phyloP scores from a whole-genome alignment of 768 basidiomycete species.

The Agrocybe praecox region DNA sequence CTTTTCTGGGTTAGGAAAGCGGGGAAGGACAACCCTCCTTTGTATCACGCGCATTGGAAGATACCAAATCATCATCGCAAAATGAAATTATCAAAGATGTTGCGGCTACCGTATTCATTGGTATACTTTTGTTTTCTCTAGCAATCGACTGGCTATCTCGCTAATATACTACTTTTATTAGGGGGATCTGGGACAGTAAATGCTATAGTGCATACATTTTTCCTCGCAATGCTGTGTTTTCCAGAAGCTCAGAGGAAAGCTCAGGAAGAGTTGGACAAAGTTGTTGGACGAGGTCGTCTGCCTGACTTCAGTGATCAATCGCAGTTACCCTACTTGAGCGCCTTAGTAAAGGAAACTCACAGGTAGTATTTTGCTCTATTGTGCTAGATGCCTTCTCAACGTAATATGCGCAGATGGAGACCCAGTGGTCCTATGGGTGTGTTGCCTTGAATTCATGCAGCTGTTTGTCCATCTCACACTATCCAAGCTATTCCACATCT shows the following conservation, averaged over 20 bases:
- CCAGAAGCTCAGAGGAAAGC: slow-evolving; percentile 40
- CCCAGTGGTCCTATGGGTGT: slow-evolving; percentile 30
- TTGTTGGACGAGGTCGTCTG: slow-evolving; percentile 37
- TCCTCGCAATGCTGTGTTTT: slow-evolving; percentile 41
- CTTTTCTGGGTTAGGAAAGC: slow-evolving; percentile 6
- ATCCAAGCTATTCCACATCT: slow-evolving; percentile 33
- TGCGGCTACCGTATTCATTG: slow-evolving; percentile 34
- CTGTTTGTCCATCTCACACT: neutral
- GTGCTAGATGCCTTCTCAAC: neutral
- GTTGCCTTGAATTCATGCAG: neutral
- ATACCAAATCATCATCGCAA: slow-evolving; percentile 2
- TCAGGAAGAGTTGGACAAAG: slow-evolving; percentile 40
- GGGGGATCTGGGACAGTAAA: slow-evolving; percentile 26
- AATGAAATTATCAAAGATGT: slow-evolving; percentile 30
- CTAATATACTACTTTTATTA: slow-evolving; percentile 12
- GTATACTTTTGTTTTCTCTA: slow-evolving; percentile 7
- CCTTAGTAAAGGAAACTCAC: slow-evolving; percentile 37
- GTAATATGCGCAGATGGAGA: slow-evolving; percentile 22
- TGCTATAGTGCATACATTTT: slow-evolving; percentile 30
- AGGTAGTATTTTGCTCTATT: slow-evolving; percentile 10
- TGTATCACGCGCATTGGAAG: slow-evolving; percentile 16
- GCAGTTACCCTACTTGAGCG: slow-evolving; percentile 39
- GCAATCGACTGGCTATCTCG: neutral
- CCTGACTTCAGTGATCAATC: slow-evolving; percentile 39
- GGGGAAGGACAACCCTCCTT: slow-evolving; percentile 14